Evolutionary conservation across 2,329 filamentous ascomycete species (phyloP).

Genomic region (Fusarium sp.): DNA sequence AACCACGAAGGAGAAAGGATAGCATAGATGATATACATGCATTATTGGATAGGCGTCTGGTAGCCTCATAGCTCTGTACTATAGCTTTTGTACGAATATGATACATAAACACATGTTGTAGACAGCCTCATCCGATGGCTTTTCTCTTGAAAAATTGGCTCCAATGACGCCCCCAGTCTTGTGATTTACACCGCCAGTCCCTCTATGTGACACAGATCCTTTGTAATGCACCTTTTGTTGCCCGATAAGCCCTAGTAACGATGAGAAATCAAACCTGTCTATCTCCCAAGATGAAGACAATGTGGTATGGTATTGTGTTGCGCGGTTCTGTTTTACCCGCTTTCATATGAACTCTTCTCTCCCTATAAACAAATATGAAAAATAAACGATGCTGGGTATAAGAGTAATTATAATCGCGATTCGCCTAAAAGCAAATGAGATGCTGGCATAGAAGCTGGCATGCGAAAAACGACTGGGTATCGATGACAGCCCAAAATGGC

Average conservation of each 20-base stretch:
- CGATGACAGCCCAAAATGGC: constrained; percentile 23
- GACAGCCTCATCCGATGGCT: background rate
- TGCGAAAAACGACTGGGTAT: constrained; percentile 9
- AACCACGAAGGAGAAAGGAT: constrained; percentile 16
- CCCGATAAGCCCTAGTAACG: constrained; percentile 3
- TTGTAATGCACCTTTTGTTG: constrained; percentile 5
- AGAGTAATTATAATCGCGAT: constrained; percentile 10
- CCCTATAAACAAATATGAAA: background rate
- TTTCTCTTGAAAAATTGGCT: background rate
- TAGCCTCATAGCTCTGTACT: constrained; percentile 23
- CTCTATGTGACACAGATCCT: constrained; percentile 11
- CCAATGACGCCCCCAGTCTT: constrained; percentile 9
- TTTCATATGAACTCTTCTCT: background rate
- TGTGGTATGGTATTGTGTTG: background rate
- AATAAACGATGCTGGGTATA: constrained; percentile 22
- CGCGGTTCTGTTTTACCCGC: constrained; percentile 35
- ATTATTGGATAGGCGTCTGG: constrained; percentile 33
- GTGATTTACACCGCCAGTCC: background rate
- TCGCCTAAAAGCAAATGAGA: constrained; percentile 11
- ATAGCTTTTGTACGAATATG: constrained; percentile 35
- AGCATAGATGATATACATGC: constrained; percentile 24
- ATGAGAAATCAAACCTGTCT: background rate
- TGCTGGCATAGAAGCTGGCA: constrained; percentile 2
- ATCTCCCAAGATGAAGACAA: constrained; percentile 12
- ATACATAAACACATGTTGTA: constrained; percentile 9